Conservation (phyloP, 1,284 basidiomycete genomes). For the Ceratobasidium sp. region DNA sequence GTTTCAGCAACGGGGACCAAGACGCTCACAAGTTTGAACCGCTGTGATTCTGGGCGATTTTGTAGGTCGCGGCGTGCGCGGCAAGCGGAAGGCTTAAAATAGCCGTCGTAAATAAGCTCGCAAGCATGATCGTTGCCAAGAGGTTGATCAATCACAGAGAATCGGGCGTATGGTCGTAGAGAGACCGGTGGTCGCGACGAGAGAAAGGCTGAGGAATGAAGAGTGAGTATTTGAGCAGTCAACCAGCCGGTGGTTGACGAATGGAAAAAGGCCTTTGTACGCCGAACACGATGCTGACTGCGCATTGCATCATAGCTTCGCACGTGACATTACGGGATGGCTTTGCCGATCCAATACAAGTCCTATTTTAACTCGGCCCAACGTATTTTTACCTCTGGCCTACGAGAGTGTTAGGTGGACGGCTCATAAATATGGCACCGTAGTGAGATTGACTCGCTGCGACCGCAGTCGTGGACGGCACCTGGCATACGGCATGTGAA, state of each 20-base stretch:
- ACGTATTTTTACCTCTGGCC: no score
- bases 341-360: background rate
- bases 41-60: slow-evolving; percentile 27
- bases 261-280: slow-evolving; percentile 18
- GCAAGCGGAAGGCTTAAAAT: slow-evolving; percentile 23
- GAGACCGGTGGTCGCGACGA: background rate
- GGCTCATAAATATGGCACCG: no score
- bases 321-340: background rate
- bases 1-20: background rate
- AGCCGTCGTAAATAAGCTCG: background rate
- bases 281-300: no score
- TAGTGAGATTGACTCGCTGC: no score
- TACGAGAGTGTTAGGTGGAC: no score
- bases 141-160: background rate
- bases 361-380: background rate
- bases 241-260: slow-evolving; percentile 14
- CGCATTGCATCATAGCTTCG: slow-evolving; percentile 19
- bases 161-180: background rate
- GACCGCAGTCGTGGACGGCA: no score
- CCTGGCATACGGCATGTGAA: no score
- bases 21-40: slow-evolving; percentile 24
- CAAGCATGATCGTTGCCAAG: background rate
- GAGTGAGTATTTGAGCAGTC: slow-evolving; percentile 12
- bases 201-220: background rate
- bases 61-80: slow-evolving; percentile 26